phyloP scores from a whole-genome alignment of 129 eudicot species.

The Flaveria robusta region DNA sequence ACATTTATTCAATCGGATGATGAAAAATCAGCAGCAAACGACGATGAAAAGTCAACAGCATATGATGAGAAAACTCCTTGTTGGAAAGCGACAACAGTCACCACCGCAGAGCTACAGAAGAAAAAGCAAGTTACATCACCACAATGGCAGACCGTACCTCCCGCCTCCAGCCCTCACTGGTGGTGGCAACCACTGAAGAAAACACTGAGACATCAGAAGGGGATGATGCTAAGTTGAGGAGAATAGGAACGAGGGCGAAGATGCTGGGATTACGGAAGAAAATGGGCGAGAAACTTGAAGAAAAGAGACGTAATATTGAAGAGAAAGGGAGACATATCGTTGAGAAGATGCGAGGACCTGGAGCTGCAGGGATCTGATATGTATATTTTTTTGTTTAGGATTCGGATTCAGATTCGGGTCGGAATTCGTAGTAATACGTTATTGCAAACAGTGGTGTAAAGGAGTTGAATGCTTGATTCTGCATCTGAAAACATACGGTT shows the following conservation, averaged over 20 bases:
- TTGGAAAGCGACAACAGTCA: constrained; percentile 31
- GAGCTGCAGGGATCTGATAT: constrained; percentile 2
- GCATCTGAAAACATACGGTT: neutral
- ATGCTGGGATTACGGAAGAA: constrained; percentile 82
- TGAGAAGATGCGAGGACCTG: constrained; percentile 73
- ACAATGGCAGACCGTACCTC: no score
- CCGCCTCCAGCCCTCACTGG: no score
- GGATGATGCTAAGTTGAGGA: constrained; percentile 50
- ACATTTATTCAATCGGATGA: constrained; percentile 18
- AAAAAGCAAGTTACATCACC: constrained; percentile 30
- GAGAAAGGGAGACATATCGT: constrained; percentile 72
- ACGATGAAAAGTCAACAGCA: constrained; percentile 4
- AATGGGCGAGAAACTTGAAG: constrained; percentile 87
- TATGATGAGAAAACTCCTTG: constrained; percentile 49
- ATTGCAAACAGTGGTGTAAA: neutral
- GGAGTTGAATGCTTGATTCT: constrained; percentile 1
- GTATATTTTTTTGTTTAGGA: neutral
- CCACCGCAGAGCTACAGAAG: neutral
- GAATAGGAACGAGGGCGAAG: constrained; percentile 68
- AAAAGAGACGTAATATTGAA: constrained; percentile 65
- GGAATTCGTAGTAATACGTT: neutral
- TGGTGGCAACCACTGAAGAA: constrained; percentile 15
- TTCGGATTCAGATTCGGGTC: neutral
- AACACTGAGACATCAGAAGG: constrained; percentile 38
- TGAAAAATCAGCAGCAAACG: neutral